Percentiles rank a stretch among this genome's conserved stretches.
These are phyloP conservation scores for Centella asiatica DNA, from an alignment of 129 eudicot species.

Conservation along the genomic window DNA sequence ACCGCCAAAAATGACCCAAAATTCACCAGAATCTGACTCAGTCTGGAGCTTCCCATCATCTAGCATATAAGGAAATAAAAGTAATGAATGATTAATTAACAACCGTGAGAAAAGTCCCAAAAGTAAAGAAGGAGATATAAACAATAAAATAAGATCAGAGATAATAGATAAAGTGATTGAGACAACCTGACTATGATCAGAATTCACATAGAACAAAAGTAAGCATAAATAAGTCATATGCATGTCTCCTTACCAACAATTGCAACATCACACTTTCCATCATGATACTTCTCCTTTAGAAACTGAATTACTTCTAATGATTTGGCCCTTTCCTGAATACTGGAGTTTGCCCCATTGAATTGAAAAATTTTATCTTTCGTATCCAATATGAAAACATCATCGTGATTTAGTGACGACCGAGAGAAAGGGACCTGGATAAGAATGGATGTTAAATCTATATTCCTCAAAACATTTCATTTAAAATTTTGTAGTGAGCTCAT, in stretches of 20 bases:
- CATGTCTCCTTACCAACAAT: slow-evolving; percentile 58
- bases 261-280: slow-evolving; percentile 80
- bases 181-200: background rate
- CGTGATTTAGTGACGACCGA: slow-evolving; percentile 83
- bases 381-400: slow-evolving; percentile 85
- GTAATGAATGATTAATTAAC: background rate
- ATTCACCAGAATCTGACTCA: slow-evolving; percentile 93
- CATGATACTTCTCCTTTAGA: slow-evolving; percentile 79
- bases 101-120: background rate
- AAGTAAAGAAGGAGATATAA: background rate
- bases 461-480: background rate
- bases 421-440: slow-evolving; percentile 65
- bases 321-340: slow-evolving; percentile 89
- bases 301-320: slow-evolving; percentile 76
- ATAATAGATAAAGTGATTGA: background rate
- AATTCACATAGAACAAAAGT: background rate
- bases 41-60: slow-evolving; percentile 97
- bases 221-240: background rate
- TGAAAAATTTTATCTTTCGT: slow-evolving; percentile 83
- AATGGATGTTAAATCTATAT: slow-evolving; percentile 7
- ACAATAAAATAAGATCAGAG: background rate
- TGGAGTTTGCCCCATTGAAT: slow-evolving; percentile 87
- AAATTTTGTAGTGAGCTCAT: background rate
- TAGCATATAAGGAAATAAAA: slow-evolving; percentile 7
- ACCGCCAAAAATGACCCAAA: slow-evolving; percentile 98